phyloP scores from a whole-genome alignment of 306 rosid genomes.

The Amphicarpaea edgeworthii region DNA sequence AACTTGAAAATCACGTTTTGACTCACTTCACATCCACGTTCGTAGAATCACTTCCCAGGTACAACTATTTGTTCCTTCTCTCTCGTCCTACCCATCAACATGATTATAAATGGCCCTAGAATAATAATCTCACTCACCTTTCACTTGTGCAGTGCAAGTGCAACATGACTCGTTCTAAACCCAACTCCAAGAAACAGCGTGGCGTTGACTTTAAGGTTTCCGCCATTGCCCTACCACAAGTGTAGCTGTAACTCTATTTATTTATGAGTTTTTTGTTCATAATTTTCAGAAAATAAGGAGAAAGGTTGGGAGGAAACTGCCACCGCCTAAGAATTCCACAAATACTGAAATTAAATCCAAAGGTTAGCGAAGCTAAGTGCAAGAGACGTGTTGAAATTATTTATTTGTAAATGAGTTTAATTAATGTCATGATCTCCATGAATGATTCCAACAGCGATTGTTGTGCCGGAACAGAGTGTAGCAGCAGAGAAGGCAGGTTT shows the following conservation, averaged over 20 bases:
- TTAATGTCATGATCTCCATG: conserved; percentile 27
- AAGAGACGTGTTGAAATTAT: not conserved
- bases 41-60: too few species aligned
- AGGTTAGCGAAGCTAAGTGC: conserved; percentile 49
- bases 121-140: too few species aligned
- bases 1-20: too few species aligned
- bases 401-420: conserved; percentile 11
- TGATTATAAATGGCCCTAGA: too few species aligned
- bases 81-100: too few species aligned
- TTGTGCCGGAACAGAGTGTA: conserved; percentile 92
- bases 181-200: conserved; percentile 65
- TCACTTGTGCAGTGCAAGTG: too few species aligned
- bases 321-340: conserved; percentile 87
- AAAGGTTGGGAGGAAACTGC: conserved; percentile 85
- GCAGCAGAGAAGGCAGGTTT: conserved; percentile 86
- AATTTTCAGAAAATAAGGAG: conserved; percentile 77
- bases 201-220: conserved; percentile 84
- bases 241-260: not conserved
- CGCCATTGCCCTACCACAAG: not conserved
- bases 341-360: conserved; percentile 82
- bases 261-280: not conserved
- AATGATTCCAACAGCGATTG: conserved; percentile 66
- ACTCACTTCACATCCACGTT: too few species aligned
- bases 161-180: conserved; percentile 69
- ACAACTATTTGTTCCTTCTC: too few species aligned